Percentiles rank a stretch among this genome's conserved stretches.
phyloP scores from a whole-genome alignment of 768 basidiomycete species.

The Russula earlei region DNA sequence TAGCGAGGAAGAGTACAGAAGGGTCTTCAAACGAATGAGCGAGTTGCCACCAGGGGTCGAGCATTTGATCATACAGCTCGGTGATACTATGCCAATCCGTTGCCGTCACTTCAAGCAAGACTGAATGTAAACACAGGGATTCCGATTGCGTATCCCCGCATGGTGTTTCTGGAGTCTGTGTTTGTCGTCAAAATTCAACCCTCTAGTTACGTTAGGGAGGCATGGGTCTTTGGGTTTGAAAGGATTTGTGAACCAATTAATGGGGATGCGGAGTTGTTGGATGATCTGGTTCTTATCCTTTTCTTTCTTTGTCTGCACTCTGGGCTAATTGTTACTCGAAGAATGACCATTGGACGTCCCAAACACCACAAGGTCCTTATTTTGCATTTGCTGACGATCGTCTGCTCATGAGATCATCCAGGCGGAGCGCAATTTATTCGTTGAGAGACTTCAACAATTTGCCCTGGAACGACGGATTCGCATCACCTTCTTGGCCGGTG shows the following conservation, averaged over 20 bases:
- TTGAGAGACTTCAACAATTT: slow-evolving; percentile 68
- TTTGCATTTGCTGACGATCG: neutral
- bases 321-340: slow-evolving; percentile 23
- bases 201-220: slow-evolving; percentile 66
- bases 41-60: slow-evolving; percentile 57
- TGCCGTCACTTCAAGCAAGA: neutral
- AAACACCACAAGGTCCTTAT: slow-evolving; percentile 57
- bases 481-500: slow-evolving; percentile 82
- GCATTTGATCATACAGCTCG: slow-evolving; percentile 78
- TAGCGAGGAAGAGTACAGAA: slow-evolving; percentile 60
- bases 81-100: slow-evolving; percentile 28
- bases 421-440: slow-evolving; percentile 86
- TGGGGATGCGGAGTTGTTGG: slow-evolving; percentile 84
- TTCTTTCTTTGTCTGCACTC: slow-evolving; percentile 16
- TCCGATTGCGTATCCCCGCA: slow-evolving; percentile 86
- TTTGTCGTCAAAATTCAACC: slow-evolving; percentile 80
- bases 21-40: slow-evolving; percentile 54
- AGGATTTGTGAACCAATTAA: slow-evolving; percentile 89
- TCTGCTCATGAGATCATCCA: slow-evolving; percentile 28
- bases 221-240: slow-evolving; percentile 53
- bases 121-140: slow-evolving; percentile 37
- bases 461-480: slow-evolving; percentile 55
- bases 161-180: slow-evolving; percentile 78
- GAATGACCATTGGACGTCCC: slow-evolving; percentile 93
- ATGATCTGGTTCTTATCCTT: slow-evolving; percentile 57